Percentiles rank a stretch among this genome's conserved stretches.
Conservation (phyloP, 306 rosid genomes). For the Castanospermum australe region DNA sequence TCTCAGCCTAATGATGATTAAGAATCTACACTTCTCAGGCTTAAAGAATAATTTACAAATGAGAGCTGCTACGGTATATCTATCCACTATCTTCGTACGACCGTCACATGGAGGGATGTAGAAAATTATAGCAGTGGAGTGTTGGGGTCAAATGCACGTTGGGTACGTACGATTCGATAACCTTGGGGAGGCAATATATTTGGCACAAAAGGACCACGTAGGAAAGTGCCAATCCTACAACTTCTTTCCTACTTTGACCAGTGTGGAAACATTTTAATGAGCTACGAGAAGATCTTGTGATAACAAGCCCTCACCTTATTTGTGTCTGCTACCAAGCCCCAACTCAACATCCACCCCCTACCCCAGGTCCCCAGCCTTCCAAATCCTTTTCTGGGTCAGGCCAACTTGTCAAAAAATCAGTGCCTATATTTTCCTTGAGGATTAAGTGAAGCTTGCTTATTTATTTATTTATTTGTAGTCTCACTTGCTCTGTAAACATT, state of each 20-base stretch:
- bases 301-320: too few relatives aligned
- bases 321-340: not conserved
- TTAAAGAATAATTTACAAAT: conserved; percentile 18
- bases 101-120: conserved; percentile 9
- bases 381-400: not conserved
- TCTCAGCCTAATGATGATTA: conserved; percentile 11
- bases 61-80: not conserved
- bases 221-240: not conserved
- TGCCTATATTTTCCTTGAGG: not conserved
- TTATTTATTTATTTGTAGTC: too few relatives aligned
- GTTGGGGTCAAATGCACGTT: conserved; percentile 30
- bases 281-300: not conserved
- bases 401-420: not conserved
- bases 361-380: not conserved
- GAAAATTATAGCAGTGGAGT: conserved; percentile 6
- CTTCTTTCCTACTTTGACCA: not conserved
- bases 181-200: conserved; percentile 9
- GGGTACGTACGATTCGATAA: conserved; percentile 20
- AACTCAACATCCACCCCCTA: not conserved
- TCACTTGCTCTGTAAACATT: too few relatives aligned
- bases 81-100: not conserved
- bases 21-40: conserved; percentile 5
- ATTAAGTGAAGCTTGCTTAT: too few relatives aligned
- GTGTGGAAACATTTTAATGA: not conserved
- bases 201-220: conserved; percentile 15